Conservation (phyloP, 208 protist genomes). For the Leishmania martiniquensis region DNA sequence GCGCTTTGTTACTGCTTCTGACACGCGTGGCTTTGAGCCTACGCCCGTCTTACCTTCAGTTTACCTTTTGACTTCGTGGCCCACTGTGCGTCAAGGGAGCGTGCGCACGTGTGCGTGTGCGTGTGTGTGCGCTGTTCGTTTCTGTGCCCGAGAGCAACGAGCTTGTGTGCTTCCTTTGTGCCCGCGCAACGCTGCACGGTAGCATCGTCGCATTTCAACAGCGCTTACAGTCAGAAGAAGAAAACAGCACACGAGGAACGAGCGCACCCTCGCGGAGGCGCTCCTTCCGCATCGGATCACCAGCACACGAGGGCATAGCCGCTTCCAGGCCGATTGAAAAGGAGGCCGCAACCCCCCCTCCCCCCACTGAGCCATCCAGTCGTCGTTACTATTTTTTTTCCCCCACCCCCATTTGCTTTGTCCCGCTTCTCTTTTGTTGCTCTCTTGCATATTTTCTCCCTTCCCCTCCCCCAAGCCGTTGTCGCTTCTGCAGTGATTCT, state of each 20-base stretch:
- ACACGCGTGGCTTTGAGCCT: constrained; percentile 5
- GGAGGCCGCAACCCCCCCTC: not conserved
- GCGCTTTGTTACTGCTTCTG: constrained; percentile 12
- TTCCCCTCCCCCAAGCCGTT: not conserved
- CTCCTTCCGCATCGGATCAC: not conserved
- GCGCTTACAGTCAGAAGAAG: not conserved
- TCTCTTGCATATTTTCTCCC: not conserved
- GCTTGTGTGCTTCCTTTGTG: not conserved
- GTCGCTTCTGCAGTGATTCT: not conserved
- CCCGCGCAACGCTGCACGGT: not conserved
- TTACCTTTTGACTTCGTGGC: constrained; percentile 5
- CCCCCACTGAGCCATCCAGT: not conserved
- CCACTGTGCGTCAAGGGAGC: too few relatives aligned
- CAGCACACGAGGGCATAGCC: not conserved
- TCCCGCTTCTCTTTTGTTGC: not conserved
- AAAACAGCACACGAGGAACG: not conserved
- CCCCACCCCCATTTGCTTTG: not conserved
- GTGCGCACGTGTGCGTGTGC: constrained; percentile 1
- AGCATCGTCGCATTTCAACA: not conserved
- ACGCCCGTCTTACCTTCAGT: not conserved
- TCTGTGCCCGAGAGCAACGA: not conserved
- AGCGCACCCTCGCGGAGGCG: not conserved
- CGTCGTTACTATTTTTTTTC: not conserved
- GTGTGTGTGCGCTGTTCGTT: not conserved
- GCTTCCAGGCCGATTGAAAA: not conserved